Evolutionary conservation across 2,329 filamentous ascomycete species (phyloP), one percentile per base, ranked within the genome.

Genomic region (Xylaria sp.): DNA sequence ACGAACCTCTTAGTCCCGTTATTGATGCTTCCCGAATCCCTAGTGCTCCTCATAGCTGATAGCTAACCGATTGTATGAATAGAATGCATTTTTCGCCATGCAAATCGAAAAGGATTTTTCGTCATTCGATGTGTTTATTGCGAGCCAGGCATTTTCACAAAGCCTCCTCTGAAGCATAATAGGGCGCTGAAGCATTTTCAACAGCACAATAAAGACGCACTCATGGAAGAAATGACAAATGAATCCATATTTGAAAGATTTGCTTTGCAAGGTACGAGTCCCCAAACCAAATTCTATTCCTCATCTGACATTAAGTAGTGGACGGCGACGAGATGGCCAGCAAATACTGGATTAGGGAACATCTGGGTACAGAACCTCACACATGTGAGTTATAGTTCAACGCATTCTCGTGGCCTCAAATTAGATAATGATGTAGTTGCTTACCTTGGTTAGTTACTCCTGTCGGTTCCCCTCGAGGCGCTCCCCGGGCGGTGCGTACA

Each of bases 241-340:
- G 75, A 77, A 8, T 71, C 70, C n/a, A 77, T 79, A 4, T 79
- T 79, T 54, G 73, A 76, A n/a, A 71, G 71, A 3, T 78, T 73
- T 54, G 74, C 76, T 12, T 74, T 67, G 18, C 70, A 75, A 71
- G 75, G 77, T 76, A 65, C 40, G 69, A 62, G 18, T 12, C 5
- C 48, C 25, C 25, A 3, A 29, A 29, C 3, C 6, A 18, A 12
- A 16, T 54, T 3, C 18, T 25, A 66, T 57, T 62, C 37, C 37
- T 54, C 3, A 16, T 50, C 71, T 70, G 32, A 63, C 27, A 32
- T 25, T 53, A 16, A 27, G n/a, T 53, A 78, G 76, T 78, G 50
- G 72, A 74, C 53, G 75, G 75, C 35, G 67, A 62, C 2, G 74
- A 70, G n/a, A 61, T 76, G 72, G 75, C 72, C 6, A 75, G 73